These are phyloP conservation scores for Oryza brachyantha DNA, from an alignment of 176 grass and related monocot species.

Conservation along the genomic window DNA sequence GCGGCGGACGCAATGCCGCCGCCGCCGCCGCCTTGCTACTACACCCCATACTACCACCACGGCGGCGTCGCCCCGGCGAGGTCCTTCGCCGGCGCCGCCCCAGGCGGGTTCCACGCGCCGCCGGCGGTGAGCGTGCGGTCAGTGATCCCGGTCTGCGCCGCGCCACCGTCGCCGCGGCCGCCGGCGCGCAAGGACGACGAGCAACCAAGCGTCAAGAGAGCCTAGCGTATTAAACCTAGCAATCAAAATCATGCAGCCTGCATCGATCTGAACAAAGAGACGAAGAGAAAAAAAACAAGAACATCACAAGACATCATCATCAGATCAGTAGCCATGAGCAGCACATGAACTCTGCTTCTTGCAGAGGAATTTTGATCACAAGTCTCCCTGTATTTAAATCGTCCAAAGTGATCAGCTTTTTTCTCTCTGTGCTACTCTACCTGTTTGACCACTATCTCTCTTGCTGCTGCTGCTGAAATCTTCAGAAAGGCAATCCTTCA, in stretches of 20 bases:
- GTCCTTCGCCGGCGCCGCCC: slow-evolving; percentile 6
- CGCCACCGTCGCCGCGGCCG: slow-evolving; percentile 38
- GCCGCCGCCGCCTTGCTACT: slow-evolving; percentile 13
- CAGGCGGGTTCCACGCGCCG: slow-evolving; percentile 54
- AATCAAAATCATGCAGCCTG: background rate
- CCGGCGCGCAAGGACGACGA: slow-evolving; percentile 32
- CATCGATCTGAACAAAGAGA: background rate
- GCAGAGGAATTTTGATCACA: slow-evolving; percentile 35
- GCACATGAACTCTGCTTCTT: background rate
- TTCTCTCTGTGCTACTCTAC: too few relatives aligned
- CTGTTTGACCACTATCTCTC: too few relatives aligned
- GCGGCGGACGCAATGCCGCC: slow-evolving; percentile 14
- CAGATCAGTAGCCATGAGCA: background rate
- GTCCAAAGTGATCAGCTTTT: slow-evolving; percentile 11
- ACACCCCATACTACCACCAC: slow-evolving; percentile 32
- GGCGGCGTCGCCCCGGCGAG: slow-evolving; percentile 11
- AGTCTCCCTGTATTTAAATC: slow-evolving; percentile 1
- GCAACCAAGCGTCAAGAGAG: background rate
- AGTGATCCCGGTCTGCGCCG: slow-evolving; percentile 63
- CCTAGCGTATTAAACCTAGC: background rate
- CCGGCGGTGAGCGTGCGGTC: slow-evolving; percentile 73
- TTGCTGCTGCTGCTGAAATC: slow-evolving; percentile 6
- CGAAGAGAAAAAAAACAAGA: background rate
- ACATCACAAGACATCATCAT: too few relatives aligned
- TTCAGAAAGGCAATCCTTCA: too few relatives aligned